Evolutionary conservation across 2,329 filamentous ascomycete species (phyloP).

Genomic region (Fusarium hainanense): DNA sequence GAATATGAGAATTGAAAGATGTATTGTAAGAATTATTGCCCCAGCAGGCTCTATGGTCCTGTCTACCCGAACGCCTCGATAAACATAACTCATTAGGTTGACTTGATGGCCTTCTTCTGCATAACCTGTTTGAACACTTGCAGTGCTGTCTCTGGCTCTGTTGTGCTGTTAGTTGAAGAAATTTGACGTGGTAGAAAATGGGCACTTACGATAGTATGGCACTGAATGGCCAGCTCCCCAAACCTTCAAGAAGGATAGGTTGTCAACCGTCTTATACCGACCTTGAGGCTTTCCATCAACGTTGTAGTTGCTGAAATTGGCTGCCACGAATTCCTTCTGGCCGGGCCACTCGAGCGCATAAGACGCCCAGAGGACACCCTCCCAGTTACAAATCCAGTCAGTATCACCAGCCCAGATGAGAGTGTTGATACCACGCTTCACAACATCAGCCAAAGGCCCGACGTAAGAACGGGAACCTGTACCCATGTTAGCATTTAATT

Average conservation of each 20-base stretch:
- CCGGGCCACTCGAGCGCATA: conserved; percentile 58
- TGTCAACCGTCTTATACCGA: conserved; percentile 61
- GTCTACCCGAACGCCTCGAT: conserved; percentile 9
- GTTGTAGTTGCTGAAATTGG: conserved; percentile 55
- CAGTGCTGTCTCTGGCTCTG: conserved; percentile 44
- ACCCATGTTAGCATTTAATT: conserved; percentile 9
- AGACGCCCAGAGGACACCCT: conserved; percentile 60
- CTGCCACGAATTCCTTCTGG: conserved; percentile 52
- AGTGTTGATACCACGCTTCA: conserved; percentile 60
- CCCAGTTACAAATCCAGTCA: conserved; percentile 69
- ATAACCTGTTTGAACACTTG: conserved; percentile 46
- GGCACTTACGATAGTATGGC: conserved; percentile 55
- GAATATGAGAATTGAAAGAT: background rate
- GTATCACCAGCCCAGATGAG: conserved; percentile 67
- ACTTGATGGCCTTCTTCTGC: conserved; percentile 37
- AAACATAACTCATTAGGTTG: conserved; percentile 28
- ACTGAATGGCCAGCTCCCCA: conserved; percentile 69
- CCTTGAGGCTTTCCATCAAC: conserved; percentile 60
- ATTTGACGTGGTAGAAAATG: too few species aligned
- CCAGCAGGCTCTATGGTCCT: background rate
- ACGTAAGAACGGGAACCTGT: conserved; percentile 58
- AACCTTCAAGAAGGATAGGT: conserved; percentile 69
- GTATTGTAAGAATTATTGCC: conserved; percentile 1
- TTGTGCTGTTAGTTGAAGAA: conserved; percentile 7
- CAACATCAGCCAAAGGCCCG: conserved; percentile 55